Evolutionary conservation across 1,284 basidiomycete species (phyloP).

Genomic region (Wolfiporia cocos): DNA sequence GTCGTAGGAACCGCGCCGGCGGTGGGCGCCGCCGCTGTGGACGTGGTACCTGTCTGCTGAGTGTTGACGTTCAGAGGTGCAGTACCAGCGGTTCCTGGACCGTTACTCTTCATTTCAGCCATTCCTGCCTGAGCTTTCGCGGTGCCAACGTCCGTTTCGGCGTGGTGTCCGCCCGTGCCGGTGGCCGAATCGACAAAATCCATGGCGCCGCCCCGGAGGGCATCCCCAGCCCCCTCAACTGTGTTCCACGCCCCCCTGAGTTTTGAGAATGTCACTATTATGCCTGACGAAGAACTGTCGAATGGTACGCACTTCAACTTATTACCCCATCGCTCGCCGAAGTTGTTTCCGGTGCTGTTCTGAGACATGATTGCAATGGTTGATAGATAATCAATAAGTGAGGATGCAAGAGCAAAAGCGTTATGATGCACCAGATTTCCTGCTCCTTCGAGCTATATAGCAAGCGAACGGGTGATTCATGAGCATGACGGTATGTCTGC

Average conservation of each 20-base stretch:
- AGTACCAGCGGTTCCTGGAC: too few species aligned
- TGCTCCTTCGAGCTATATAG: too few species aligned
- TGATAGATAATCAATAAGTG: background rate
- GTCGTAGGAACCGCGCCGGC: too few species aligned
- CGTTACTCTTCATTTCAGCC: slow-evolving; percentile 1
- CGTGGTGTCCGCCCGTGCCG: slow-evolving; percentile 17
- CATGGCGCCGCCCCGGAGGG: slow-evolving; percentile 22
- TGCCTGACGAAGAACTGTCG: background rate
- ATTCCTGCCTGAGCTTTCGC: slow-evolving; percentile 12
- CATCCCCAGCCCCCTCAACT: slow-evolving; percentile 16
- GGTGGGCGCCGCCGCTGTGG: too few species aligned
- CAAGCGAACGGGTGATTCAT: too few species aligned
- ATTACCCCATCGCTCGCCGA: background rate
- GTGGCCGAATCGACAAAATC: slow-evolving; percentile 25
- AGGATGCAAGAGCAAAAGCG: too few species aligned
- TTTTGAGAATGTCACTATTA: background rate
- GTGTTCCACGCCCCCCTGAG: slow-evolving; percentile 7
- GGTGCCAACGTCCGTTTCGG: slow-evolving; percentile 16
- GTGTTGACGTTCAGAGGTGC: too few species aligned
- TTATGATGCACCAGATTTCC: too few species aligned
- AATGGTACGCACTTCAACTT: slow-evolving; percentile 4
- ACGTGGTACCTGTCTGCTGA: too few species aligned
- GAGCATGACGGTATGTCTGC: too few species aligned
- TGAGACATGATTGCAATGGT: background rate
- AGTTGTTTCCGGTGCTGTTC: background rate